Conservation (phyloP, 495 filamentous ascomycete species). For the Aspergillus hancockii region DNA sequence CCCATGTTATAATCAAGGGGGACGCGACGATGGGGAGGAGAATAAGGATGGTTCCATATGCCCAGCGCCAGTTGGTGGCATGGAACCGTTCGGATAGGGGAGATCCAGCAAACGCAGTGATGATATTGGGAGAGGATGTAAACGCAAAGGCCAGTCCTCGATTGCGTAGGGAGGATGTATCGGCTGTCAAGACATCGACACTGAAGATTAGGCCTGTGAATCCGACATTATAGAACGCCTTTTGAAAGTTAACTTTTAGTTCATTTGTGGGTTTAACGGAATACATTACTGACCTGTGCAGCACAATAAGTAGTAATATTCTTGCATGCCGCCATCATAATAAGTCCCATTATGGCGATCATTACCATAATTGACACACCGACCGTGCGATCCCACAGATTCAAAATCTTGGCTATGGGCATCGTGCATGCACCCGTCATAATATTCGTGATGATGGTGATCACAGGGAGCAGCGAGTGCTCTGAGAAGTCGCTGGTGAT, state of each 20-base stretch:
- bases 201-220: slow-evolving; percentile 53
- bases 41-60: slow-evolving; percentile 58
- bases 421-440: slow-evolving; percentile 62
- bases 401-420: slow-evolving; percentile 64
- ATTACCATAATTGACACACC: slow-evolving; percentile 48
- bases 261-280: neutral
- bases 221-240: slow-evolving; percentile 53
- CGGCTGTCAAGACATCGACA: slow-evolving; percentile 56
- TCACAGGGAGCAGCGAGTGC: slow-evolving; percentile 36
- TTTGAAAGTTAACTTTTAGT: slow-evolving; percentile 31
- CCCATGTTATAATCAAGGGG: slow-evolving; percentile 32
- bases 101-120: slow-evolving; percentile 32
- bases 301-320: slow-evolving; percentile 48
- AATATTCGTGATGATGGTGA: slow-evolving; percentile 37
- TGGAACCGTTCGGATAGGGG: neutral
- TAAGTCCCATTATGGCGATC: slow-evolving; percentile 39
- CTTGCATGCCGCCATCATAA: slow-evolving; percentile 52
- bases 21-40: slow-evolving; percentile 50
- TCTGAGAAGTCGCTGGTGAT: slow-evolving; percentile 32
- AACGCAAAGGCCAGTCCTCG: slow-evolving; percentile 56
- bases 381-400: slow-evolving; percentile 61
- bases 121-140: slow-evolving; percentile 55
- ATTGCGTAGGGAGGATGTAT: slow-evolving; percentile 58
- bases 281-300: slow-evolving; percentile 34
- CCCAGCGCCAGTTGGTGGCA: slow-evolving; percentile 52